phyloP scores from a whole-genome alignment of 2,329 filamentous ascomycete species.

The Biscogniauxia mediterranea region DNA sequence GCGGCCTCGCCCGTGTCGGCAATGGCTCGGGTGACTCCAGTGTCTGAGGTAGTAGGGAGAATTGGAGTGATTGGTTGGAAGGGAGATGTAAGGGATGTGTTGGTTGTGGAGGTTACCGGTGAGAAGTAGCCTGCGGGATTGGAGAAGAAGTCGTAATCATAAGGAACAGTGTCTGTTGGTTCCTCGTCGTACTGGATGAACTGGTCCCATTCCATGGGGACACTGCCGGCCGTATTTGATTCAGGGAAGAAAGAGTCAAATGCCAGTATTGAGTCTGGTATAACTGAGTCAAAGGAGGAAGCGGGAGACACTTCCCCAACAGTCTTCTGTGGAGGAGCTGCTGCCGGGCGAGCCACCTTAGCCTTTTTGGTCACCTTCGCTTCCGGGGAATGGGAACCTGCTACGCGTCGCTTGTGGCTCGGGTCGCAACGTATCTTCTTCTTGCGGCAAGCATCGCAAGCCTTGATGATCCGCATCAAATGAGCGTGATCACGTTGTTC shows the following conservation, averaged over 20 bases:
- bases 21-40: constrained; percentile 7
- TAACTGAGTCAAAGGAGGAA: constrained; percentile 18
- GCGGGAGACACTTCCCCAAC: constrained; percentile 9
- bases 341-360: constrained; percentile 17
- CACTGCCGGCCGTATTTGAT: constrained; percentile 13
- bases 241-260: constrained; percentile 21
- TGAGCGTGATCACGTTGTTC: constrained; percentile 67
- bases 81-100: constrained; percentile 34
- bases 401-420: constrained; percentile 52
- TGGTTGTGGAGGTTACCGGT: constrained; percentile 28
- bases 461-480: constrained; percentile 65
- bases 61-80: constrained; percentile 33
- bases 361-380: constrained; percentile 42
- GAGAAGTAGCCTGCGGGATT: constrained; percentile 44
- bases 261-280: constrained; percentile 16
- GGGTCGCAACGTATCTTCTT: constrained; percentile 65
- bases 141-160: constrained; percentile 46
- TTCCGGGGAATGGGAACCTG: constrained; percentile 34
- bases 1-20: constrained; percentile 12
- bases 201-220: constrained; percentile 42
- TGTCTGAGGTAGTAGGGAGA: constrained; percentile 11
- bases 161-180: constrained; percentile 30
- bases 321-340: constrained; percentile 20
- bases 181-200: constrained; percentile 46
- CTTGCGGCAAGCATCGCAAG: constrained; percentile 59